phyloP scores from a whole-genome alignment of 371 early-diverging fungal species.

The Mucor piriformis region DNA sequence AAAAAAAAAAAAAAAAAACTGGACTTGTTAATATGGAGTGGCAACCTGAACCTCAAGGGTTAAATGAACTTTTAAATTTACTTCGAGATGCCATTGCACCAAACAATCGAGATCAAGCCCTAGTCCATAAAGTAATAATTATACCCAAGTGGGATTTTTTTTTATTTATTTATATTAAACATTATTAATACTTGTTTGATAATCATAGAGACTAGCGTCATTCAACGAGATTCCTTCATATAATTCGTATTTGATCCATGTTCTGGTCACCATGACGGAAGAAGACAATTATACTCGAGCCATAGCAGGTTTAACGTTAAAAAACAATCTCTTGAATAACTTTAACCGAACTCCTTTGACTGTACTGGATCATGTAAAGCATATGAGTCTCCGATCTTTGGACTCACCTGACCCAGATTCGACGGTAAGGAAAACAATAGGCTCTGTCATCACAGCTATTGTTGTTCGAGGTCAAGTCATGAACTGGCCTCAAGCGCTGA shows the following conservation, averaged over 20 bases:
- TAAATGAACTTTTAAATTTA: constrained; percentile 34
- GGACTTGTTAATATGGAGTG: too few species aligned
- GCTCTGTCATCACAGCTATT: constrained; percentile 81
- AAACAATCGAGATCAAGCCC: constrained; percentile 31
- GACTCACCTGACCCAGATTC: constrained; percentile 69
- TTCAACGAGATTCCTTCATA: constrained; percentile 84
- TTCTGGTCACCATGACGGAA: constrained; percentile 69
- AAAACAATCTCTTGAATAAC: constrained; percentile 75
- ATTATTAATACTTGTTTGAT: constrained; percentile 4
- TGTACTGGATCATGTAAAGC: constrained; percentile 76
- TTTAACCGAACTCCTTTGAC: constrained; percentile 57
- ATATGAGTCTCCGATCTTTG: constrained; percentile 54
- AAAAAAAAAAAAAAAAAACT: too few species aligned
- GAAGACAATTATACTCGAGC: constrained; percentile 64
- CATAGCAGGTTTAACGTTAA: constrained; percentile 86
- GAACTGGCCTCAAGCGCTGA: constrained; percentile 83
- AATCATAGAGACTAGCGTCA: constrained; percentile 71
- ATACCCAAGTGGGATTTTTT: not conserved
- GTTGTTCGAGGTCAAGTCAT: constrained; percentile 66
- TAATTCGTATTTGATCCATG: constrained; percentile 84
- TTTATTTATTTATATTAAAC: not conserved
- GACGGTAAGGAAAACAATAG: constrained; percentile 63
- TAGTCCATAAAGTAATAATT: constrained; percentile 39
- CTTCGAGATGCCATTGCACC: constrained; percentile 45
- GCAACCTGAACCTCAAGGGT: constrained; percentile 45